Base-by-base conservation (phyloP, 2,329 filamentous ascomycete species). In the Aureobasidium vineae region DNA sequence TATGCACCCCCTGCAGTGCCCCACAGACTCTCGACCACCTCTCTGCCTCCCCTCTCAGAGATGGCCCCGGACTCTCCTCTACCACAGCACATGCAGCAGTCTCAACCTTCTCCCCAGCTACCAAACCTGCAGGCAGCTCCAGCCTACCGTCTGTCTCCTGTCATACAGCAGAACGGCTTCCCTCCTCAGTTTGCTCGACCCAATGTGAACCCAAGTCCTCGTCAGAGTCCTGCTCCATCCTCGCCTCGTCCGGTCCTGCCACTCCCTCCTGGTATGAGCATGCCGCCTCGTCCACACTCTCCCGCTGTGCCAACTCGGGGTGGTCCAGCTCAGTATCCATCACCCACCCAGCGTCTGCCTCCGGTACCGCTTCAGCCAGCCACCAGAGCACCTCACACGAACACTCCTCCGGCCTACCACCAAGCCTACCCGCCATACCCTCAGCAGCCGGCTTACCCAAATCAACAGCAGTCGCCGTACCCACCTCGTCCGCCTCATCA, bases 151-250 rank as follows among this genome's bases (percentile, higher is more conserved):
- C 73, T 74, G 53, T 70, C 76, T n/a, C 73, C 77, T 19, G 66
- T 73, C 38, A 69, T 69, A 45, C 76, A 77, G 66, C 75, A 76
- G 38, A 75, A 79, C 28, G 76, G 78, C 10, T 79, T 78, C 63
- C 69, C 74, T 16, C 71, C 73, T 21, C 73, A 71, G 33, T 74
- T 74, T 74, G 68, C 70, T 38, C 19, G 54, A 11, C 60, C 11
- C 40, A 63, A 52, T 41, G 59, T 13, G 19, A 72, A 43, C 68
- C 70, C 15, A 68, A 73, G 63, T 65, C 67, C 63, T 61, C 52
- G 28, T 36, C 76, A 77, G 57, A 71, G 73, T 33, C 70, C 74
- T 11, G 75, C 76, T 23, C 69, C 70, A 4, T 75, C 76, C 36
- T 75, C 76, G 10, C 76, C 77, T 43, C 67, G 75, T 47, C 76